These are phyloP conservation scores for Cucumis sativus DNA, from an alignment of 306 rosid species.

Conservation along the genomic window DNA sequence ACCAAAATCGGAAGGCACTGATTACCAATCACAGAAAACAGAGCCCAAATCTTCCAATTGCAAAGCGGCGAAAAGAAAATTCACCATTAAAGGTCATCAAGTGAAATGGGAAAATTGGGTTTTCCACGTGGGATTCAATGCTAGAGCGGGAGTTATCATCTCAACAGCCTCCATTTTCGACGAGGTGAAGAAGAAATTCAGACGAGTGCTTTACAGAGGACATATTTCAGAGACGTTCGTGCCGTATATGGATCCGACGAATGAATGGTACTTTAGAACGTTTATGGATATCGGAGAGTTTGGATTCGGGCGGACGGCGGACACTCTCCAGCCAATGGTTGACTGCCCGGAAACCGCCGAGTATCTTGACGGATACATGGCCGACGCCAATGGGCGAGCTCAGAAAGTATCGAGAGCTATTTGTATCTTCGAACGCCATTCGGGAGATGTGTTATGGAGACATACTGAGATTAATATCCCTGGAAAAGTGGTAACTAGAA, in stretches of 20 bases:
- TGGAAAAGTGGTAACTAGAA: conserved; percentile 21
- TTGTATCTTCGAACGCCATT: conserved; percentile 56
- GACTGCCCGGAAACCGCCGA: conserved; percentile 70
- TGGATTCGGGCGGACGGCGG: conserved; percentile 78
- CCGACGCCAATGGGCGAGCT: conserved; percentile 48
- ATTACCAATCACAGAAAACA: conserved; percentile 26
- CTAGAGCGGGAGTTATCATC: conserved; percentile 60
- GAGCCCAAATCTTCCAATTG: conserved; percentile 10
- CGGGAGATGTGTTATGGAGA: conserved; percentile 66
- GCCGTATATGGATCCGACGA: conserved; percentile 72
- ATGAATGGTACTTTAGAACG: conserved; percentile 80
- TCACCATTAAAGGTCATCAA: conserved; percentile 30
- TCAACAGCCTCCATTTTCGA: conserved; percentile 79
- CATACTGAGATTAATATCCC: conserved; percentile 84
- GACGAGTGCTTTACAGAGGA: conserved; percentile 69
- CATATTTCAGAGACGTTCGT: conserved; percentile 86
- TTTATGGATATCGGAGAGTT: conserved; percentile 81
- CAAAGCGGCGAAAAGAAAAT: conserved; percentile 26
- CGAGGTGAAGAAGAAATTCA: conserved; percentile 17
- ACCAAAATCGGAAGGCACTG: conserved; percentile 72
- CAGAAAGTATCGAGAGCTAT: conserved; percentile 57
- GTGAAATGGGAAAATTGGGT: conserved; percentile 74
- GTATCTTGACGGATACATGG: conserved; percentile 58
- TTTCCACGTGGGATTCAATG: conserved; percentile 71
- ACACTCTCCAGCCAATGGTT: conserved; percentile 38